phyloP scores from a whole-genome alignment of 805 yeast species.

The Suhomyces xylopsoci region DNA sequence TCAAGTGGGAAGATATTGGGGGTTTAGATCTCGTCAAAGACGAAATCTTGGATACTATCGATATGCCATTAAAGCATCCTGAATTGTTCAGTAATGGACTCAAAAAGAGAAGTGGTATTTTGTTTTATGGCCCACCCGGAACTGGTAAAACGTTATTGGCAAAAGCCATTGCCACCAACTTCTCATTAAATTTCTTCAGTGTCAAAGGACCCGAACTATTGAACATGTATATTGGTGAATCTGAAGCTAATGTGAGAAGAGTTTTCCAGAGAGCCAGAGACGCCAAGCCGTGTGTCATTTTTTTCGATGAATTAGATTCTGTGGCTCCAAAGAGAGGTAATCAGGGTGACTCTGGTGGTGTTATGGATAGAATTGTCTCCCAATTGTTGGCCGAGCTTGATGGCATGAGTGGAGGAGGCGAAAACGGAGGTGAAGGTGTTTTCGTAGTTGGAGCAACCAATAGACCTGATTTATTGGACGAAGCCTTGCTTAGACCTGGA shows the following conservation, averaged over 20 bases:
- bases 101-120: slow-evolving; percentile 89
- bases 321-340: slow-evolving; percentile 98
- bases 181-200: slow-evolving; percentile 89
- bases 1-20: slow-evolving; percentile 96
- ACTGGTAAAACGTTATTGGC: slow-evolving; percentile 96
- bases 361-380: slow-evolving; percentile 97
- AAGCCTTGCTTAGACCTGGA: slow-evolving; percentile 90
- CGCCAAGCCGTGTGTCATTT: slow-evolving; percentile 95
- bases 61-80: slow-evolving; percentile 91
- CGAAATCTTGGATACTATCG: slow-evolving; percentile 92
- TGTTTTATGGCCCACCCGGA: slow-evolving; percentile 98
- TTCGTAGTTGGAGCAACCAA: slow-evolving; percentile 99
- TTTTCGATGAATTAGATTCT: slow-evolving; percentile 95
- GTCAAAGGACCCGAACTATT: slow-evolving; percentile 96
- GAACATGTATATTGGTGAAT: slow-evolving; percentile 98
- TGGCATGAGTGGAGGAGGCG: slow-evolving; percentile 82
- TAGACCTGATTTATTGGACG: slow-evolving; percentile 92
- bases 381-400: slow-evolving; percentile 92
- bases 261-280: slow-evolving; percentile 94
- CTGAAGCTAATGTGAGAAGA: slow-evolving; percentile 93
- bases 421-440: slow-evolving; percentile 65
- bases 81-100: slow-evolving; percentile 84
- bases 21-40: slow-evolving; percentile 88
- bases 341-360: slow-evolving; percentile 98
- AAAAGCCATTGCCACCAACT: slow-evolving; percentile 95